Percentiles rank a stretch among this genome's conserved stretches.
Evolutionary conservation across 139 green algal genomes (phyloP).

Genomic region (Pseudopediastrum boryanum): DNA sequence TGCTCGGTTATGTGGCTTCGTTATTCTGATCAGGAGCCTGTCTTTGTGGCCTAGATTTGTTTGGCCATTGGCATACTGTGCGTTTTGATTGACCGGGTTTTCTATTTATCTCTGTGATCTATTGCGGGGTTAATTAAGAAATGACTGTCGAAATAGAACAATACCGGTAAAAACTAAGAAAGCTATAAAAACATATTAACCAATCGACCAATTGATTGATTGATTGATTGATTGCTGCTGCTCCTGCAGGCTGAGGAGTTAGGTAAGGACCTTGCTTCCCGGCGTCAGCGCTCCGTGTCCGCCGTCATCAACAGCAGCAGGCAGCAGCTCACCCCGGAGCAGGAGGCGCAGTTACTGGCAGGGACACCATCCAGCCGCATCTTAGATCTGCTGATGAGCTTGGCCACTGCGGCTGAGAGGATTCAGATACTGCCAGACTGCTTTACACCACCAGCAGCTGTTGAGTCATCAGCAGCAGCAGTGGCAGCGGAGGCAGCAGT

Average conservation of each 20-base stretch:
- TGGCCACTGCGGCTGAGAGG: slow-evolving; percentile 38
- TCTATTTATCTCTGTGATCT: too few species aligned
- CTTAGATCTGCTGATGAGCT: slow-evolving; percentile 54
- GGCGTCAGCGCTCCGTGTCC: slow-evolving; percentile 46
- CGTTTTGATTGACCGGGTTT: too few species aligned
- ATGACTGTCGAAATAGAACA: too few species aligned
- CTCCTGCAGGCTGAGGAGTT: slow-evolving; percentile 48
- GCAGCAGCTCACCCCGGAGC: slow-evolving; percentile 43
- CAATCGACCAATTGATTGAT: too few species aligned
- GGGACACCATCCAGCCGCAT: slow-evolving; percentile 50
- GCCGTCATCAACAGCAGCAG: slow-evolving; percentile 55
- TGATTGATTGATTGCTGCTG: too few species aligned
- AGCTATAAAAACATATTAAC: too few species aligned
- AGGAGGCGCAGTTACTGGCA: slow-evolving; percentile 50
- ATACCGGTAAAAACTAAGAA: too few species aligned
- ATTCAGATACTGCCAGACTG: slow-evolving; percentile 57
- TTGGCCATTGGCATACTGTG: too few species aligned
- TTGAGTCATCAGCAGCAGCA: neutral
- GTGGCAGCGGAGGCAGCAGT: slow-evolving; percentile 1
- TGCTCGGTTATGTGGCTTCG: too few species aligned
- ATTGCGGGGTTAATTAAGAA: too few species aligned
- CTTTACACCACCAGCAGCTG: slow-evolving; percentile 51
- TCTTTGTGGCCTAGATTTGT: too few species aligned
- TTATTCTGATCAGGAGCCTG: too few species aligned
- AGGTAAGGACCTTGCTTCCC: slow-evolving; percentile 31